These are phyloP conservation scores for Schizothecium vesticola DNA, from an alignment of 495 filamentous ascomycete species.

Conservation along the genomic window DNA sequence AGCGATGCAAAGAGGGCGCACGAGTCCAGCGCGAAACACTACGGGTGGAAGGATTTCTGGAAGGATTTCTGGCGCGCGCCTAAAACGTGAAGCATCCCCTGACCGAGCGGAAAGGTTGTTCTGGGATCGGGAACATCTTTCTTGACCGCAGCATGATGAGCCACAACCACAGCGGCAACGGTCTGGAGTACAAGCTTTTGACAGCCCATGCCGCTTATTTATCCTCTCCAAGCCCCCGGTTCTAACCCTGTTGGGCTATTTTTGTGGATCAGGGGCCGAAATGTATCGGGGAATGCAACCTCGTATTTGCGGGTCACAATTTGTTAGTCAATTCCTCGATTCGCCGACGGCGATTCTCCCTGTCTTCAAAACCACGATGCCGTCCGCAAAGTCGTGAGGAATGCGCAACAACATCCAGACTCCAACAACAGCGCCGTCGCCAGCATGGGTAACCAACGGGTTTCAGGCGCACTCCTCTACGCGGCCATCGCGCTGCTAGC, in stretches of 20 bases:
- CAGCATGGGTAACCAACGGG: background rate
- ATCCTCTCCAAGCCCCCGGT: background rate
- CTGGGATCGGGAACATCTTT: background rate
- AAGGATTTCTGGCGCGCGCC: background rate
- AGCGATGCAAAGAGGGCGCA: background rate
- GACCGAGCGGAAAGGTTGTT: background rate
- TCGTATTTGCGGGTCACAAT: background rate
- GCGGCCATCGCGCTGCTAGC: background rate
- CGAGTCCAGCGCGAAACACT: background rate
- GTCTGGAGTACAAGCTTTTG: background rate
- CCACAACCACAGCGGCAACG: background rate
- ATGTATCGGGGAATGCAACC: background rate
- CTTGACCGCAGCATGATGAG: background rate
- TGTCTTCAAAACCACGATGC: background rate
- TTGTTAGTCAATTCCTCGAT: background rate
- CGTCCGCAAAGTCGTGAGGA: background rate
- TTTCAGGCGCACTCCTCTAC: background rate
- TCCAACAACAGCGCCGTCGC: background rate
- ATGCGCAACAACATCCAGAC: background rate
- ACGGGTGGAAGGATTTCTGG: background rate
- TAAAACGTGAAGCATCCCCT: background rate
- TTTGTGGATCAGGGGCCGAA: background rate
- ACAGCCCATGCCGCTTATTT: background rate
- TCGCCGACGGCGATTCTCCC: background rate
- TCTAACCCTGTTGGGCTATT: background rate